A percentile compares a stretch with the other conserved stretches of the same genome.
Evolutionary conservation across 2,329 filamentous ascomycete species (phyloP).

Genomic region (Trematosphaeria pertusa): DNA sequence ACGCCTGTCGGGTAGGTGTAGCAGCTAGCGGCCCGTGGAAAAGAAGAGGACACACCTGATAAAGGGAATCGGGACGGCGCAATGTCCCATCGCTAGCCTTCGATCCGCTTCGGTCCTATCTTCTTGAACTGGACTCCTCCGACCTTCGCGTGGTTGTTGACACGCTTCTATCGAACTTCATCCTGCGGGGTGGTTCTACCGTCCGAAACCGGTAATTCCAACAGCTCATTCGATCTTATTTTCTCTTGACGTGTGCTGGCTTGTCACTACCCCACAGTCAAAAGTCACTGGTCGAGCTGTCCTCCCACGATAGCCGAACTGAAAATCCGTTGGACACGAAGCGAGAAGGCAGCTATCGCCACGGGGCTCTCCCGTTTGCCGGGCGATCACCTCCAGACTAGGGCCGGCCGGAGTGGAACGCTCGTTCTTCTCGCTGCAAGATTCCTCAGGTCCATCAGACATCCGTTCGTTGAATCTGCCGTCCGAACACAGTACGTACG

Average conservation of each 20-base stretch:
- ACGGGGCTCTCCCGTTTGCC: constrained; percentile 34
- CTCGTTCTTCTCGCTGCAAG: constrained; percentile 15
- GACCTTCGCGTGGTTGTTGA: neutral
- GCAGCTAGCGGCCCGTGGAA: constrained; percentile 26
- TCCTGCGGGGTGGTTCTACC: constrained; percentile 1
- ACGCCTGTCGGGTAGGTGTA: constrained; percentile 33
- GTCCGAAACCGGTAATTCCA: constrained; percentile 4
- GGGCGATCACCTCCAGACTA: constrained; percentile 19
- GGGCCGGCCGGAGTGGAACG: constrained; percentile 17
- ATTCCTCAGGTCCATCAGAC: constrained; percentile 1
- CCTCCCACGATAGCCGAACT: constrained; percentile 24
- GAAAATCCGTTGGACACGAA: constrained; percentile 30
- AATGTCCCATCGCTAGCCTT: constrained; percentile 21
- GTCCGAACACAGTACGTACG: constrained; percentile 21
- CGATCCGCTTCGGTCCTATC: constrained; percentile 11
- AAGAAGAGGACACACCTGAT: constrained; percentile 24
- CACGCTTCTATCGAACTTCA: neutral
- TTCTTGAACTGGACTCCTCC: constrained; percentile 6
- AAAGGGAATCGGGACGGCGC: constrained; percentile 24
- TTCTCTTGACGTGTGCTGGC: constrained; percentile 22
- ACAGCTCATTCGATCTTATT: constrained; percentile 5
- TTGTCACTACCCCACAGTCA: constrained; percentile 19
- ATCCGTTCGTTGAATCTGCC: neutral
- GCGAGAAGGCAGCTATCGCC: constrained; percentile 26
- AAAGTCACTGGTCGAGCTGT: constrained; percentile 22